phyloP scores from a whole-genome alignment of 1,284 basidiomycete species.

The Microbotryum saponariae region DNA sequence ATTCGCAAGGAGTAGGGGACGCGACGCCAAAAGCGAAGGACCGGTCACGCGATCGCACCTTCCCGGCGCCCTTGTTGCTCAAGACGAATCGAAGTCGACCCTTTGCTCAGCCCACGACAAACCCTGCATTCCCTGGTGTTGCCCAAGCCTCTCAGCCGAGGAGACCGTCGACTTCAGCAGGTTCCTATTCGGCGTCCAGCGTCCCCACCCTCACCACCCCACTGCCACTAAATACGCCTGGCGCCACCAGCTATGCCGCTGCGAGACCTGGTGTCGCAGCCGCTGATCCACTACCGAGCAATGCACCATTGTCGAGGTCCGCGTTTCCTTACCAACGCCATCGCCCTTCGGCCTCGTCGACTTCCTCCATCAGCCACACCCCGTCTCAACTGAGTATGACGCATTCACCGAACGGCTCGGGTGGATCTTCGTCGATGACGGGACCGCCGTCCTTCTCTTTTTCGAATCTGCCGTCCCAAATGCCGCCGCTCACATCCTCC shows the following conservation, averaged over 20 bases:
- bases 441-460: background rate
- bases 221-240: too few species aligned
- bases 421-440: background rate
- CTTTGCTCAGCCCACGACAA: background rate
- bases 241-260: slow-evolving; percentile 2
- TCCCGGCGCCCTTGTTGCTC: slow-evolving; percentile 25
- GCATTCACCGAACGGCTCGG: background rate
- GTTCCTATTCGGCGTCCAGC: too few species aligned
- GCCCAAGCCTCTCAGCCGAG: background rate
- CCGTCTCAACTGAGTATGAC: slow-evolving; percentile 2
- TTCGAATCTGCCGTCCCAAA: slow-evolving; percentile 5
- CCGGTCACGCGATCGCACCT: slow-evolving; percentile 12
- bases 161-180: too few species aligned
- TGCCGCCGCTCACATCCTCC: background rate
- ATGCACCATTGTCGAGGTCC: too few species aligned
- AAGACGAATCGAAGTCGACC: slow-evolving; percentile 7
- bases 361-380: slow-evolving; percentile 22
- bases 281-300: too few species aligned
- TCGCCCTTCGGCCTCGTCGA: slow-evolving; percentile 18
- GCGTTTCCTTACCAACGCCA: slow-evolving; percentile 20
- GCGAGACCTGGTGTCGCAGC: too few species aligned
- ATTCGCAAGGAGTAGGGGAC: background rate
- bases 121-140: background rate
- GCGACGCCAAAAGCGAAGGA: background rate
- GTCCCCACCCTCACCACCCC: too few species aligned